phyloP scores from a whole-genome alignment of 2,329 filamentous ascomycete genomes.

The Fusarium algeriense region DNA sequence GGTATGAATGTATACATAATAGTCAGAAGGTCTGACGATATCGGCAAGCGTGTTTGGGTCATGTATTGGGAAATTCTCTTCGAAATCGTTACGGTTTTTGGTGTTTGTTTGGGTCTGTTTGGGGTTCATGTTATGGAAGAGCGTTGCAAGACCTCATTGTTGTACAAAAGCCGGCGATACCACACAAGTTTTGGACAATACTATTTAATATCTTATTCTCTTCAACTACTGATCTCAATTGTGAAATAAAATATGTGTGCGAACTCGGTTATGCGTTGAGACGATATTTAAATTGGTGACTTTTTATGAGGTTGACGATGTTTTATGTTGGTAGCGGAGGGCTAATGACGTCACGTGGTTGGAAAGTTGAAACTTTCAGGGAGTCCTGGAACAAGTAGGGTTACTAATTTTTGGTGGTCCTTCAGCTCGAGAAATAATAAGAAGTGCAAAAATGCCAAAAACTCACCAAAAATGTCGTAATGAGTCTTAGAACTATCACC shows the following conservation, averaged over 20 bases:
- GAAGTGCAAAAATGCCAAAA: no score
- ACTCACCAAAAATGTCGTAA: no score
- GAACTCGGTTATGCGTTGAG: background rate
- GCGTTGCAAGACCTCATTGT: background rate
- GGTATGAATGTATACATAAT: background rate
- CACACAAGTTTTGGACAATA: background rate
- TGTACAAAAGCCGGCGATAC: background rate
- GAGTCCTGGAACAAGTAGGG: no score
- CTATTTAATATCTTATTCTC: background rate
- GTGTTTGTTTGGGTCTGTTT: background rate
- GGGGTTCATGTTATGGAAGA: background rate
- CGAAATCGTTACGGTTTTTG: background rate
- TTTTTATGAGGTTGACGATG: background rate
- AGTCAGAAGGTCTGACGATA: background rate
- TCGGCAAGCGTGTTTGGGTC: background rate
- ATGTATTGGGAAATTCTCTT: background rate
- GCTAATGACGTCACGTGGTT: background rate
- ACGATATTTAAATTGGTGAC: background rate
- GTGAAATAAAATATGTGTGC: background rate
- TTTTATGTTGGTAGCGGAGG: background rate
- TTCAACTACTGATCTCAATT: background rate
- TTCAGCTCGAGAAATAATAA: no score
- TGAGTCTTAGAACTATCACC: no score
- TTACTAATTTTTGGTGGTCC: no score
- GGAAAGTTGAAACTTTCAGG: accelerated